Evolutionary conservation across 2,329 filamentous ascomycete genomes (phyloP).

Genomic region (Botrytis sinoallii): DNA sequence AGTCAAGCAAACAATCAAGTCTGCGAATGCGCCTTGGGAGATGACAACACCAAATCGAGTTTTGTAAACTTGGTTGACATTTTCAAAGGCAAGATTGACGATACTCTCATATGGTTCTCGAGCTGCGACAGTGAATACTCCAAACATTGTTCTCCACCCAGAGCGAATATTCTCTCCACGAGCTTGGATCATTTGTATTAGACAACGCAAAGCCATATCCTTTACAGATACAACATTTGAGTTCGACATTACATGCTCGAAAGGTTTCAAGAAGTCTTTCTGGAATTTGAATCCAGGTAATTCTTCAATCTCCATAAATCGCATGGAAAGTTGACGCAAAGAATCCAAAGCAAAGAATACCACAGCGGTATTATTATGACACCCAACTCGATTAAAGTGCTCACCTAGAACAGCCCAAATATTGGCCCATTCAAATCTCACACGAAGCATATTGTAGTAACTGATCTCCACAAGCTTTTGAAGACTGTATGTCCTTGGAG

Average conservation of each 20-base stretch:
- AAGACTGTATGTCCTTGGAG: constrained; percentile 91
- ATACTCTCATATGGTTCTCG: constrained; percentile 91
- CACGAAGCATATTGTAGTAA: constrained; percentile 99
- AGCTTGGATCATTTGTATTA: constrained; percentile 99
- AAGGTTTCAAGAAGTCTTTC: constrained; percentile 97
- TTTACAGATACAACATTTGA: constrained; percentile 89
- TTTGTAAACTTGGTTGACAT: constrained; percentile 93
- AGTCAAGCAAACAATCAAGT: constrained; percentile 92
- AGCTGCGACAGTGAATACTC: constrained; percentile 94
- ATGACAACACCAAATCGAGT: constrained; percentile 95
- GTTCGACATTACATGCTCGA: constrained; percentile 95
- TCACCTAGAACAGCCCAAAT: constrained; percentile 98
- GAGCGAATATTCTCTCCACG: constrained; percentile 95
- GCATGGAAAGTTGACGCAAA: constrained; percentile 91
- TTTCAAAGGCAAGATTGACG: constrained; percentile 94
- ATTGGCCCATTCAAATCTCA: constrained; percentile 96
- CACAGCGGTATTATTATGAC: constrained; percentile 91
- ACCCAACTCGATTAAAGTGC: constrained; percentile 97
- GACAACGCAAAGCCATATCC: constrained; percentile 91
- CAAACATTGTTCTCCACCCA: constrained; percentile 99
- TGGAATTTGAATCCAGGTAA: constrained; percentile 99
- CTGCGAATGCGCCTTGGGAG: constrained; percentile 92
- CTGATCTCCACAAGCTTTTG: constrained; percentile 99
- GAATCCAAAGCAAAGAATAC: constrained; percentile 98
- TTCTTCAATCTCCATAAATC: constrained; percentile 98